Conservation (phyloP, 2,329 filamentous ascomycete species). For the Alternaria sp. region DNA sequence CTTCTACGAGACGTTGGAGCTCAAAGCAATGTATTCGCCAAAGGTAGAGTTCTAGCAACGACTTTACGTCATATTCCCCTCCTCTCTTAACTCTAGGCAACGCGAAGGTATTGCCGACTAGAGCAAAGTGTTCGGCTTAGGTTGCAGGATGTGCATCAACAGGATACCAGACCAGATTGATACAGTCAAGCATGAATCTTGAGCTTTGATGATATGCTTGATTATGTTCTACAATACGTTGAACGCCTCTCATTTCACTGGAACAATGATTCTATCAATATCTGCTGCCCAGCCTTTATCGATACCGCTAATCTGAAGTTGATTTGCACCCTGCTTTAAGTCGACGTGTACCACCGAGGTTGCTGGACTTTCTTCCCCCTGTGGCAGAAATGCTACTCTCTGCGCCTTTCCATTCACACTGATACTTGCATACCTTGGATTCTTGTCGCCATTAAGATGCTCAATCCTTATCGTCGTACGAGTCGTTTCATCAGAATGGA, state of each 20-base stretch:
- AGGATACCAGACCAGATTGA: not conserved
- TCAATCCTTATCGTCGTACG: slow-evolving; percentile 64
- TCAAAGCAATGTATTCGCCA: too few species aligned
- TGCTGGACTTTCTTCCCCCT: slow-evolving; percentile 56
- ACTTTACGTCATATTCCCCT: too few species aligned
- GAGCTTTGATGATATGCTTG: not conserved
- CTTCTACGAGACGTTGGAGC: too few species aligned
- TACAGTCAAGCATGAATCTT: not conserved
- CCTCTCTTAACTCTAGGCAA: too few species aligned
- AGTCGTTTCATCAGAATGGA: slow-evolving; percentile 57
- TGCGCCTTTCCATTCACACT: slow-evolving; percentile 64
- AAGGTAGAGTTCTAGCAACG: too few species aligned
- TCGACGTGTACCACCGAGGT: slow-evolving; percentile 60
- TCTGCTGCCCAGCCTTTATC: slow-evolving; percentile 61
- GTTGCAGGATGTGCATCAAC: not conserved
- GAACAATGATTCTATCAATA: slow-evolving; percentile 65
- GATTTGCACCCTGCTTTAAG: slow-evolving; percentile 61
- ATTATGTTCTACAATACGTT: not conserved
- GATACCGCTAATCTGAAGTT: slow-evolving; percentile 56
- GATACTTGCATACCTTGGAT: slow-evolving; percentile 63
- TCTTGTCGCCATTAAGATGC: slow-evolving; percentile 64
- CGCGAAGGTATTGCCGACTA: not conserved
- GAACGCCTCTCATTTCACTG: slow-evolving; percentile 35
- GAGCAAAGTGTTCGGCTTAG: not conserved
- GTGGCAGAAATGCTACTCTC: slow-evolving; percentile 65